These are phyloP conservation scores for Golubevia sp. DNA, from an alignment of 1,284 basidiomycete species.

Conservation along the genomic window DNA sequence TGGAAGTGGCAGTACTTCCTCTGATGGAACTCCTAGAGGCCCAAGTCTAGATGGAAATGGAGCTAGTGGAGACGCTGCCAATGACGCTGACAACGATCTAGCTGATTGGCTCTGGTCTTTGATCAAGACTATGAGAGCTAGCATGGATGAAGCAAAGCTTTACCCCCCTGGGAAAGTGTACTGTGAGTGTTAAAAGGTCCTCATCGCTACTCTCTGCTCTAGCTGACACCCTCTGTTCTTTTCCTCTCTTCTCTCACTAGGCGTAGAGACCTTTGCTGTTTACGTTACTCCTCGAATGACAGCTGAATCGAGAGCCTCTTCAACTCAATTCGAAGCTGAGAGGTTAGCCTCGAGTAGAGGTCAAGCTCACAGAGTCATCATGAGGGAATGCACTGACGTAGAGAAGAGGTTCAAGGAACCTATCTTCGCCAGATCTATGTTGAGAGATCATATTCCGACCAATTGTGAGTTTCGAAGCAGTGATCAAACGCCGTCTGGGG, in stretches of 20 bases:
- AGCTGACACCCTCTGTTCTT: background rate
- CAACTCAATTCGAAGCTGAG: conserved; percentile 10
- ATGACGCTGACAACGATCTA: conserved; percentile 24
- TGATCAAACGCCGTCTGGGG: background rate
- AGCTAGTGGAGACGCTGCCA: background rate
- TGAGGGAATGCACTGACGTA: conserved; percentile 36
- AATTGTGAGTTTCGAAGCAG: conserved; percentile 21
- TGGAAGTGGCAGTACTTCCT: background rate
- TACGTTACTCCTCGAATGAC: conserved; percentile 32
- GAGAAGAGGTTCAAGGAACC: conserved; percentile 42
- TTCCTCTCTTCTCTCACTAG: too few species aligned
- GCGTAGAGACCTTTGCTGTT: conserved; percentile 38
- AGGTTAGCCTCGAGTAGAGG: conserved; percentile 8
- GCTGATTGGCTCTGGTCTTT: conserved; percentile 47
- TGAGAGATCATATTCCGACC: conserved; percentile 45
- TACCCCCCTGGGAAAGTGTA: conserved; percentile 49
- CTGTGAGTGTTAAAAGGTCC: conserved; percentile 3
- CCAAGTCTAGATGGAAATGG: background rate
- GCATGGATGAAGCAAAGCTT: conserved; percentile 36
- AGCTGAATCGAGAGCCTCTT: background rate
- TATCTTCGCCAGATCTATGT: conserved; percentile 41
- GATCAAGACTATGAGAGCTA: conserved; percentile 51
- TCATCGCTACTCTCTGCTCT: background rate
- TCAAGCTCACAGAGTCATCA: conserved; percentile 38
- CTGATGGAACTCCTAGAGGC: conserved; percentile 2